phyloP scores from a whole-genome alignment of 2,329 filamentous ascomycete genomes.

The Aspergillus brasiliensis region DNA sequence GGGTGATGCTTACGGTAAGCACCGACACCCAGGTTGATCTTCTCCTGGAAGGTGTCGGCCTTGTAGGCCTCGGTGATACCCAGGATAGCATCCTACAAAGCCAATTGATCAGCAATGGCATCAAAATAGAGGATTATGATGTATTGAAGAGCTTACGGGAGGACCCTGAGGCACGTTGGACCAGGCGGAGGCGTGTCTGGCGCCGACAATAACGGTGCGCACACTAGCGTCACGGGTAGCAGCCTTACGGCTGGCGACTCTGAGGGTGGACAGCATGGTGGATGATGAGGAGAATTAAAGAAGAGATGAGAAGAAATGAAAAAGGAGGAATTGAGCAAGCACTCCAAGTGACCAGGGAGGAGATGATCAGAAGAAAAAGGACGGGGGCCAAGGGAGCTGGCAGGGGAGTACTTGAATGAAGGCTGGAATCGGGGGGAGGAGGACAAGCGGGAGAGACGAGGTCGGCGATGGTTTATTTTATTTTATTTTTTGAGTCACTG shows the following conservation, averaged over 20 bases:
- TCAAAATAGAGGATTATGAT: slow-evolving; percentile 8
- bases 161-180: slow-evolving; percentile 88
- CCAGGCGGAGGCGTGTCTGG: slow-evolving; percentile 78
- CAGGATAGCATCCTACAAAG: slow-evolving; percentile 48
- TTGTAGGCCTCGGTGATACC: slow-evolving; percentile 96
- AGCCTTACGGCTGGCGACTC: slow-evolving; percentile 47
- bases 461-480: slow-evolving; percentile 15
- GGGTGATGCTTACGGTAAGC: slow-evolving; percentile 71
- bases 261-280: slow-evolving; percentile 51
- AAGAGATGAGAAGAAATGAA: background rate
- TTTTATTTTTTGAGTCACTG: slow-evolving; percentile 26
- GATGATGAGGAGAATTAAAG: slow-evolving; percentile 2
- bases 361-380: slow-evolving; percentile 1
- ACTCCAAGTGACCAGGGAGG: background rate
- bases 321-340: slow-evolving; percentile 7
- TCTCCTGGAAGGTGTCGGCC: slow-evolving; percentile 87
- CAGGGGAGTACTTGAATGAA: background rate
- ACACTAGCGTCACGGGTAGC: slow-evolving; percentile 42
- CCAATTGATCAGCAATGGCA: slow-evolving; percentile 28
- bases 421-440: slow-evolving; percentile 16
- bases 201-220: slow-evolving; percentile 44
- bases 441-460: slow-evolving; percentile 9
- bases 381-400: slow-evolving; percentile 4
- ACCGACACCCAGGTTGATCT: slow-evolving; percentile 98
- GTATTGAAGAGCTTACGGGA: slow-evolving; percentile 67